phyloP scores from a whole-genome alignment of 495 filamentous ascomycete species.

The Physcia stellaris region DNA sequence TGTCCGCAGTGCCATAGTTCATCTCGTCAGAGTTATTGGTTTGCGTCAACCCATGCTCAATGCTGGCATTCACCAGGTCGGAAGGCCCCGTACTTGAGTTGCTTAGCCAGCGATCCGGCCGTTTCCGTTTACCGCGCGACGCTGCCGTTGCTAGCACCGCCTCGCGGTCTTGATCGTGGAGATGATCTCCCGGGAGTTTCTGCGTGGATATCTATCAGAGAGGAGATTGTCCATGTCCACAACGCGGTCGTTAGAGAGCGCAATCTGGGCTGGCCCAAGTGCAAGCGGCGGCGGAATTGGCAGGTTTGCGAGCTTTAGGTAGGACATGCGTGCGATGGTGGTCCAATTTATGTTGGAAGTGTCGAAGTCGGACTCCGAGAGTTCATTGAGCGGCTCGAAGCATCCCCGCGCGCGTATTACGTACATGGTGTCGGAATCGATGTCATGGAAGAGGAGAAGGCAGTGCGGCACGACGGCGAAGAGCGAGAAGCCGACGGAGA shows the following conservation, averaged over 20 bases:
- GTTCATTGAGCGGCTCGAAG: constrained; percentile 1
- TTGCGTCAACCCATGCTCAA: too few species aligned
- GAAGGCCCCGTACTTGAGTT: too few species aligned
- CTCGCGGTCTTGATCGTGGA: too few species aligned
- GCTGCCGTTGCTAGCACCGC: too few species aligned
- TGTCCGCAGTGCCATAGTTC: too few species aligned
- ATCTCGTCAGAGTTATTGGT: too few species aligned
- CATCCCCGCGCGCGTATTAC: constrained; percentile 8
- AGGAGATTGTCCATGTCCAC: constrained; percentile 3
- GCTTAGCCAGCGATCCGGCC: too few species aligned
- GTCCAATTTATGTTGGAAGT: constrained; percentile 14
- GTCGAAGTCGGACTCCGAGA: not conserved
- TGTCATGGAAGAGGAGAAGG: constrained; percentile 10
- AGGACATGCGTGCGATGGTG: constrained; percentile 16
- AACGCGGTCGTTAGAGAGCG: not conserved
- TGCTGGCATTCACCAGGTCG: too few species aligned
- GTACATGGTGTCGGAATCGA: not conserved
- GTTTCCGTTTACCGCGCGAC: too few species aligned
- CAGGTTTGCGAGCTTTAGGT: constrained; percentile 11
- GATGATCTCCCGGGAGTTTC: not conserved
- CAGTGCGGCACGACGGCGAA: constrained; percentile 7
- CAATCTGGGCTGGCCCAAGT: not conserved
- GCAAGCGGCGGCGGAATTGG: constrained; percentile 1
- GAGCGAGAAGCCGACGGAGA: constrained; percentile 7
- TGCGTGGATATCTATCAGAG: not conserved